A percentile compares a stretch with the other conserved stretches of the same genome.
These are phyloP conservation scores for Diutina catenulata DNA, from an alignment of 1,139 yeast species.

Conservation along the genomic window DNA sequence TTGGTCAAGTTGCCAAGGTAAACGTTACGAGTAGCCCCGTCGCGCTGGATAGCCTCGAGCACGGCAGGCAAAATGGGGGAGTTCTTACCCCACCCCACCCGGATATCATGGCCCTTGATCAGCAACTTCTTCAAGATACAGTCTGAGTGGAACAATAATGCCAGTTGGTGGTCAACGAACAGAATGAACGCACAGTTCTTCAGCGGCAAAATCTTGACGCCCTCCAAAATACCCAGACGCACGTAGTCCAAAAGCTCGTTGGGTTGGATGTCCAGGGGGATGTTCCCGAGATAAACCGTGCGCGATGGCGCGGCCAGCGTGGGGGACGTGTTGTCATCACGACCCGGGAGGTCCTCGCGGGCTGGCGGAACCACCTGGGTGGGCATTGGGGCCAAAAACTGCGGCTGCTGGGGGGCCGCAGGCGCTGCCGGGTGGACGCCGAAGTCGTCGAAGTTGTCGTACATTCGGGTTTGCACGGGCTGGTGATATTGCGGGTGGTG, in stretches of 20 bases:
- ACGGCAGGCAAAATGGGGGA: slow-evolving; percentile 59
- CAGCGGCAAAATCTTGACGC: slow-evolving; percentile 42
- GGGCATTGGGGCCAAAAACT: not conserved
- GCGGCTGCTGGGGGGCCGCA: not conserved
- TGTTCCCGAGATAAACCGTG: slow-evolving; percentile 83
- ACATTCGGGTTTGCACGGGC: slow-evolving; percentile 7
- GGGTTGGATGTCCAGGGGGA: slow-evolving; percentile 72
- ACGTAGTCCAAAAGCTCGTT: slow-evolving; percentile 82
- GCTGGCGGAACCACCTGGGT: not conserved
- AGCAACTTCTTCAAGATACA: slow-evolving; percentile 46
- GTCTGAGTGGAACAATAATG: slow-evolving; percentile 49
- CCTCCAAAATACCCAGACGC: slow-evolving; percentile 83
- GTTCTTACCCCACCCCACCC: slow-evolving; percentile 63
- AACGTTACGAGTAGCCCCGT: slow-evolving; percentile 87
- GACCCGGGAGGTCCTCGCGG: not conserved
- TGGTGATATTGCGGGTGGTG: slow-evolving; percentile 6
- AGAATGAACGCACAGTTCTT: slow-evolving; percentile 53
- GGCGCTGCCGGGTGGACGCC: slow-evolving; percentile 8
- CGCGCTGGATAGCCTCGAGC: slow-evolving; percentile 62
- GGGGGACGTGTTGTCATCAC: not conserved
- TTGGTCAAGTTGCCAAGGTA: slow-evolving; percentile 65
- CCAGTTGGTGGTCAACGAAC: slow-evolving; percentile 51
- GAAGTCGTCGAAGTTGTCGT: slow-evolving; percentile 7
- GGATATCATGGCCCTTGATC: slow-evolving; percentile 44
- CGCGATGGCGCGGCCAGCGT: slow-evolving; percentile 50